Percentiles rank a stretch among this genome's conserved stretches.
Conservation (phyloP, 176 grass and related monocot genomes). For the Triticum dicoccoides region DNA sequence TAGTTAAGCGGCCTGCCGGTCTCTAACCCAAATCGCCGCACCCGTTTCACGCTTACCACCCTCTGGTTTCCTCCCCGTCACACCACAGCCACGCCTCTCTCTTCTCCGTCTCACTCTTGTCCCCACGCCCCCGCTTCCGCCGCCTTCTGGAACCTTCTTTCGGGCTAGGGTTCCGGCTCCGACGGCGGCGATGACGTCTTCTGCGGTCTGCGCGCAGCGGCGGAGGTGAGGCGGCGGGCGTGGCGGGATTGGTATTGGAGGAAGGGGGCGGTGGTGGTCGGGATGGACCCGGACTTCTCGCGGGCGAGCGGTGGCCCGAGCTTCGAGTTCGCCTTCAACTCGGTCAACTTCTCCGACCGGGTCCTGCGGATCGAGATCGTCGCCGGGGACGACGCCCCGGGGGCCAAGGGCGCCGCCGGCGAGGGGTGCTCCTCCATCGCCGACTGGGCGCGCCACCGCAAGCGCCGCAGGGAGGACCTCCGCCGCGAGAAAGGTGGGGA, state of each 20-base stretch:
- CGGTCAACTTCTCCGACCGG: conserved; percentile 87
- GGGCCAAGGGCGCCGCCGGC: conserved; percentile 41
- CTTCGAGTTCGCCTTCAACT: conserved; percentile 94
- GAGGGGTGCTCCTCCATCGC: conserved; percentile 54
- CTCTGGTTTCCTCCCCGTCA: background rate
- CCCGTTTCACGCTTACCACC: background rate
- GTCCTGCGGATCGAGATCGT: conserved; percentile 89
- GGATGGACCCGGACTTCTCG: conserved; percentile 86
- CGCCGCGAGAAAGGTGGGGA: conserved; percentile 65
- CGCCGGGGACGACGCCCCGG: conserved; percentile 51
- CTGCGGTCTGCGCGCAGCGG: background rate
- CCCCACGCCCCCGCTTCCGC: background rate
- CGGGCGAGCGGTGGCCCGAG: conserved; percentile 57
- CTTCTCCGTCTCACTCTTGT: background rate
- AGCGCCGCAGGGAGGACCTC: conserved; percentile 64
- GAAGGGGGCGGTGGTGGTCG: background rate
- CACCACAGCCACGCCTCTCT: background rate
- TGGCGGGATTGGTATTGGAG: background rate
- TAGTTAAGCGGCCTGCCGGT: background rate
- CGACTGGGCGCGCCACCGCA: conserved; percentile 74
- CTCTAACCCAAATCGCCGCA: background rate
- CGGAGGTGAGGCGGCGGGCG: conserved; percentile 8
- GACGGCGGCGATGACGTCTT: background rate
- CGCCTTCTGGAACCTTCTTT: background rate
- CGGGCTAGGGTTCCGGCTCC: conserved; percentile 20